Evolutionary conservation across 75 land plant genomes (phyloP).

Genomic region (Ceratopteris richardii): DNA sequence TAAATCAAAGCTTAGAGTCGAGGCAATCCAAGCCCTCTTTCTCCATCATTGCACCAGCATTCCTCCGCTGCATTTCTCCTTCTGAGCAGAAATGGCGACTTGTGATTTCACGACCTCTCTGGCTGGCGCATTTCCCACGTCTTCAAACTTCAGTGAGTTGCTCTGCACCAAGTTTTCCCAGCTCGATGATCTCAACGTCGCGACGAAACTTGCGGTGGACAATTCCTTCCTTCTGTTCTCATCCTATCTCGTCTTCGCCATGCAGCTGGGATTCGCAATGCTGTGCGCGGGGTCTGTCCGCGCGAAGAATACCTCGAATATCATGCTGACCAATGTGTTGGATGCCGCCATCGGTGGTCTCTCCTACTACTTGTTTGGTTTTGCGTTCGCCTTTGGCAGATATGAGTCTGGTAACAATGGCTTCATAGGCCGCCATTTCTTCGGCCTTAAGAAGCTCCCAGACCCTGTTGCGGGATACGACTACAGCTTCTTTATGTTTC

Average conservation of each 20-base stretch:
- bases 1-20: too few relatives aligned
- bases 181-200: too few relatives aligned
- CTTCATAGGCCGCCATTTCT: slow-evolving; percentile 34
- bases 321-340: slow-evolving; percentile 62
- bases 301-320: slow-evolving; percentile 62
- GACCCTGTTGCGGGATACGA: slow-evolving; percentile 14
- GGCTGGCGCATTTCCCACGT: too few relatives aligned
- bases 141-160: too few relatives aligned
- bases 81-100: too few relatives aligned
- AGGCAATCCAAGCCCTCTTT: too few relatives aligned
- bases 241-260: slow-evolving; percentile 53
- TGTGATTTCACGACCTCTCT: too few relatives aligned
- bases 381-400: slow-evolving; percentile 35
- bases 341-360: slow-evolving; percentile 50
- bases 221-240: slow-evolving; percentile 41
- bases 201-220: slow-evolving; percentile 18
- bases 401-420: slow-evolving; percentile 16
- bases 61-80: too few relatives aligned
- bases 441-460: slow-evolving; percentile 18
- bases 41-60: too few relatives aligned
- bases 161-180: too few relatives aligned
- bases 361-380: slow-evolving; percentile 38
- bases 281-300: slow-evolving; percentile 65
- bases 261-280: slow-evolving; percentile 69
- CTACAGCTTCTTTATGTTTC: slow-evolving; percentile 31